These are phyloP conservation scores for Diaporthe citriasiana DNA, from an alignment of 2,329 filamentous ascomycete genomes.

Conservation along the genomic window DNA sequence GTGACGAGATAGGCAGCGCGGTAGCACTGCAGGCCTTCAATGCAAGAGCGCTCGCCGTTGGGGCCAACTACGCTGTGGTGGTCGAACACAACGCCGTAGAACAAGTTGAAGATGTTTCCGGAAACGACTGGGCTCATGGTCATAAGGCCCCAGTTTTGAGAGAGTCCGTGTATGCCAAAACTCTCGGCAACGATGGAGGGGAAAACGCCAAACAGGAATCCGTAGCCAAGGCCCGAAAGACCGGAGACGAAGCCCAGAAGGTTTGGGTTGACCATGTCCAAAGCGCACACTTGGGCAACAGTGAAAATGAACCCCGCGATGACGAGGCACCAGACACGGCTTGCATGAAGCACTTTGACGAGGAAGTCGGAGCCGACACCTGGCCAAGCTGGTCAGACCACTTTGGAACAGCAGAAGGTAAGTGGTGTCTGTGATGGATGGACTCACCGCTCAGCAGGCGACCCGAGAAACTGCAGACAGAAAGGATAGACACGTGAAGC, in stretches of 20 bases:
- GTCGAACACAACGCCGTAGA: conserved; percentile 90
- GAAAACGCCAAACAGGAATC: conserved; percentile 93
- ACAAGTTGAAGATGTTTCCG: conserved; percentile 92
- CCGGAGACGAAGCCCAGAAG: conserved; percentile 83
- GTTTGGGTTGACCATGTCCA: conserved; percentile 82
- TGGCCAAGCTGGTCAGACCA: conserved; percentile 50
- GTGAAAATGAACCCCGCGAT: conserved; percentile 83
- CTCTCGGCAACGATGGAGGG: conserved; percentile 90
- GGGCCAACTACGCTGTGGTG: conserved; percentile 78
- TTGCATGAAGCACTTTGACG: conserved; percentile 83
- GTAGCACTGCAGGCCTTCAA: conserved; percentile 86
- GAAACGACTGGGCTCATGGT: conserved; percentile 89
- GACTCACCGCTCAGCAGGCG: conserved; percentile 80
- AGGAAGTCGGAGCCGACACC: conserved; percentile 93
- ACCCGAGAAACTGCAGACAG: conserved; percentile 86
- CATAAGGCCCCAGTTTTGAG: conserved; percentile 97
- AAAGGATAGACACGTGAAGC: conserved; percentile 95
- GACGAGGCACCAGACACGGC: conserved; percentile 92
- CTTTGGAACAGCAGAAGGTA: not conserved
- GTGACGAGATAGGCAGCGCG: conserved; percentile 85
- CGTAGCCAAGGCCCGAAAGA: conserved; percentile 90
- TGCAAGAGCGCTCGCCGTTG: conserved; percentile 80
- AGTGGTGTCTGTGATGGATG: not conserved
- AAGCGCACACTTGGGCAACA: conserved; percentile 81
- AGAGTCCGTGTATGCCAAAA: conserved; percentile 90